A percentile compares a stretch with the other conserved stretches of the same genome.
These are phyloP conservation scores for Nicotiana knightiana DNA, from an alignment of 257 asterid genomes.

Conservation along the genomic window DNA sequence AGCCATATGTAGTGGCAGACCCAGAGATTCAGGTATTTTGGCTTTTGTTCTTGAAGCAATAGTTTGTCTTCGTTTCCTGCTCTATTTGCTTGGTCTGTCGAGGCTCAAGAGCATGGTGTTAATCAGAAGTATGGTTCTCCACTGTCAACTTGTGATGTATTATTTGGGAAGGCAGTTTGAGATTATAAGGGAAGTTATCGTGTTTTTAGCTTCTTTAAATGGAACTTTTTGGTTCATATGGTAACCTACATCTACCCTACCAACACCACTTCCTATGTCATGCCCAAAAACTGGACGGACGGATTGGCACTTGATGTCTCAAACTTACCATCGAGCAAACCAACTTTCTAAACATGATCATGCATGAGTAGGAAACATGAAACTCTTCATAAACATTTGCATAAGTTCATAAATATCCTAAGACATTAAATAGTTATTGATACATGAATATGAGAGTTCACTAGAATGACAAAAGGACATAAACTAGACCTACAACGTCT, in stretches of 20 bases:
- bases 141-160: not conserved
- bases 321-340: no score
- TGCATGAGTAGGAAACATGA: no score
- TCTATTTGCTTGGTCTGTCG: not conserved
- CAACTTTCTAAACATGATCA: no score
- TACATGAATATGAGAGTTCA: no score
- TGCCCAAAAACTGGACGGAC: no score
- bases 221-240: not conserved
- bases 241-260: not conserved
- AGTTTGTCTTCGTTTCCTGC: not conserved
- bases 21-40: slow-evolving; percentile 62
- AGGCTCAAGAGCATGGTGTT: not conserved
- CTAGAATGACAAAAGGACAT: no score
- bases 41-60: not conserved
- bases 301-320: no score
- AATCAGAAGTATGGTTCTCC: not conserved
- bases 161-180: not conserved
- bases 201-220: not conserved
- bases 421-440: no score
- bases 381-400: no score
- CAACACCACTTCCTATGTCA: no score
- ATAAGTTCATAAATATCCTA: no score
- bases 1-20: slow-evolving; percentile 66
- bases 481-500: no score
- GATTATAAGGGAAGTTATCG: not conserved